These are phyloP conservation scores for Trametopsis cervina DNA, from an alignment of 768 basidiomycete genomes.

Conservation along the genomic window DNA sequence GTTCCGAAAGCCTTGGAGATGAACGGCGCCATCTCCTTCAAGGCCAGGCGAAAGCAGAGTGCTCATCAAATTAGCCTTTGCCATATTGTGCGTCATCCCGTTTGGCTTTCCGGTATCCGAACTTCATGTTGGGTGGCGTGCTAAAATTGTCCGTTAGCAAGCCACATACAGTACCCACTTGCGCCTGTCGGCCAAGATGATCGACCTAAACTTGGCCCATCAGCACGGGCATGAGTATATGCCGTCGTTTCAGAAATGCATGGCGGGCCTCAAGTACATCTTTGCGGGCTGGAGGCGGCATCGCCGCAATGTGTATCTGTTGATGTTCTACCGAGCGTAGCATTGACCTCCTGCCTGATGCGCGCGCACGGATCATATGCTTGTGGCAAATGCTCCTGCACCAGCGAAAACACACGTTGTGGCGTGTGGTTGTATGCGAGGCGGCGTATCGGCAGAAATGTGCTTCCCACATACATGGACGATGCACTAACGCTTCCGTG, in stretches of 20 bases:
- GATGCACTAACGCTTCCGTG: constrained; percentile 7
- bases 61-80: constrained; percentile 32
- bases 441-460: constrained; percentile 29
- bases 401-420: constrained; percentile 30
- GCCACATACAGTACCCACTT: constrained; percentile 46
- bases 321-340: constrained; percentile 28
- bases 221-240: background rate
- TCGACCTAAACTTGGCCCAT: constrained; percentile 30
- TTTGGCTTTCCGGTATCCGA: constrained; percentile 30
- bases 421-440: constrained; percentile 31
- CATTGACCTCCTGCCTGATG: constrained; percentile 23
- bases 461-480: constrained; percentile 22
- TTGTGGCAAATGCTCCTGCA: constrained; percentile 29
- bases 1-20: constrained; percentile 46
- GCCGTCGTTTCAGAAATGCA: too few relatives aligned
- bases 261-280: constrained; percentile 7
- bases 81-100: constrained; percentile 18
- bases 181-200: constrained; percentile 42
- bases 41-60: constrained; percentile 40
- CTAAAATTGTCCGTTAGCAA: constrained; percentile 32
- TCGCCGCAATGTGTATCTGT: constrained; percentile 40
- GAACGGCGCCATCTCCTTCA: constrained; percentile 33
- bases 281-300: constrained; percentile 31
- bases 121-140: constrained; percentile 34
- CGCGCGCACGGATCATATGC: constrained; percentile 31